These are phyloP conservation scores for Kewa caespitosa DNA, from an alignment of 179 eudicot species.

Conservation along the genomic window DNA sequence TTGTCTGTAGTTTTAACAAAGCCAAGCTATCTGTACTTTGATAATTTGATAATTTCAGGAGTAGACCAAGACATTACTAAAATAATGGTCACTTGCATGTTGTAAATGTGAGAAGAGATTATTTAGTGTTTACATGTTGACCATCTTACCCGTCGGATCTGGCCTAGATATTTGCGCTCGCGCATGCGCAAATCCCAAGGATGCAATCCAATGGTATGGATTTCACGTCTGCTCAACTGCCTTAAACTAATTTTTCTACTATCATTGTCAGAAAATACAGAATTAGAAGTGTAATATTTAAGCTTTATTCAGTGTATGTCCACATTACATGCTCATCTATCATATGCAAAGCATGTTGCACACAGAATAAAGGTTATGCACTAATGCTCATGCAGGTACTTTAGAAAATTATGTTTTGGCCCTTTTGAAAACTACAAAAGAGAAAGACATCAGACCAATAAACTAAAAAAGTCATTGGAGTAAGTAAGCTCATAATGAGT, in stretches of 20 bases:
- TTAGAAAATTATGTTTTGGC: constrained; percentile 21
- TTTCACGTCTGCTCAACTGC: background rate
- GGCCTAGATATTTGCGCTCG: background rate
- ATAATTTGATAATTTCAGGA: no score
- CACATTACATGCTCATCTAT: constrained; percentile 8
- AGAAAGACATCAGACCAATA: constrained; percentile 12
- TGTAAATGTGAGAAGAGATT: constrained; percentile 2
- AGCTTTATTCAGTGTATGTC: constrained; percentile 26
- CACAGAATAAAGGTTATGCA: constrained; percentile 8
- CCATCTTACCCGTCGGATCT: constrained; percentile 18
- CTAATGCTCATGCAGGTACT: background rate
- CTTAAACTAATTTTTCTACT: background rate
- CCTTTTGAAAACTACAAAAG: constrained; percentile 29
- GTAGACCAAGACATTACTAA: no score
- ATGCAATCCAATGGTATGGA: background rate
- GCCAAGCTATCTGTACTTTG: no score
- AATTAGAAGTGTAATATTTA: background rate
- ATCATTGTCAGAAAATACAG: background rate
- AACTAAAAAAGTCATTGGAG: background rate
- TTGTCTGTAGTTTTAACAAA: background rate
- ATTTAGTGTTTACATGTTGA: constrained; percentile 12
- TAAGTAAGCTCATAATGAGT: background rate
- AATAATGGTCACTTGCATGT: background rate
- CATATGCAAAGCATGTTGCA: constrained; percentile 18
- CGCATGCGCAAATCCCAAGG: background rate